Conservation (phyloP, 2,329 filamentous ascomycete genomes). For the Hymenoscyphus fraxineus region DNA sequence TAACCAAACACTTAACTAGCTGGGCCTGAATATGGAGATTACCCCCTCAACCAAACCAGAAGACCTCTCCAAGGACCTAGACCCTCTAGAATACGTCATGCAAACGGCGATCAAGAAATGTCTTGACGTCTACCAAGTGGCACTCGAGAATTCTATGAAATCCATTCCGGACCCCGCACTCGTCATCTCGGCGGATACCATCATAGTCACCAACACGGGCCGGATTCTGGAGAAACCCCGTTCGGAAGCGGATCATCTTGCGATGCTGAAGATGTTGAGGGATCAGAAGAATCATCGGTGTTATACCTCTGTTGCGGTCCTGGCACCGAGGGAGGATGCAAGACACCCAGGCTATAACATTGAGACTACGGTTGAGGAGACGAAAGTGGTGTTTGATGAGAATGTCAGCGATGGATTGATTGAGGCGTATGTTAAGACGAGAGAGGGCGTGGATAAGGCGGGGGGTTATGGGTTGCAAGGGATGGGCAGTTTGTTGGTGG, state of each 20-base stretch:
- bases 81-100: conserved; percentile 86
- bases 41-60: conserved; percentile 80
- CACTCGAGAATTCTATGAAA: conserved; percentile 39
- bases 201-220: conserved; percentile 74
- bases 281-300: conserved; percentile 77
- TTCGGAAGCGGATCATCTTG: conserved; percentile 73
- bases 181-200: conserved; percentile 85
- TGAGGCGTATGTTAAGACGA: conserved; percentile 75
- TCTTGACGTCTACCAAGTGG: conserved; percentile 56
- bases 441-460: conserved; percentile 93
- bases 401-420: conserved; percentile 77
- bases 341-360: conserved; percentile 81
- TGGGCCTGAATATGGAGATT: conserved; percentile 84
- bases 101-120: conserved; percentile 83
- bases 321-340: conserved; percentile 78
- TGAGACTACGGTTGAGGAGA: conserved; percentile 82
- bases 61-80: conserved; percentile 66
- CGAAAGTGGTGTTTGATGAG: conserved; percentile 78
- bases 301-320: conserved; percentile 78
- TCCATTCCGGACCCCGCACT: conserved; percentile 65
- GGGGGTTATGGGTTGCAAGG: conserved; percentile 95
- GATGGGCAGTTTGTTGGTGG: conserved; percentile 78
- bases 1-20: conserved; percentile 40
- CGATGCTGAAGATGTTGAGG: conserved; percentile 77
- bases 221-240: conserved; percentile 87